Base-by-base conservation (phyloP, 495 filamentous ascomycete species). In the Aspergillus bertholletiae region DNA sequence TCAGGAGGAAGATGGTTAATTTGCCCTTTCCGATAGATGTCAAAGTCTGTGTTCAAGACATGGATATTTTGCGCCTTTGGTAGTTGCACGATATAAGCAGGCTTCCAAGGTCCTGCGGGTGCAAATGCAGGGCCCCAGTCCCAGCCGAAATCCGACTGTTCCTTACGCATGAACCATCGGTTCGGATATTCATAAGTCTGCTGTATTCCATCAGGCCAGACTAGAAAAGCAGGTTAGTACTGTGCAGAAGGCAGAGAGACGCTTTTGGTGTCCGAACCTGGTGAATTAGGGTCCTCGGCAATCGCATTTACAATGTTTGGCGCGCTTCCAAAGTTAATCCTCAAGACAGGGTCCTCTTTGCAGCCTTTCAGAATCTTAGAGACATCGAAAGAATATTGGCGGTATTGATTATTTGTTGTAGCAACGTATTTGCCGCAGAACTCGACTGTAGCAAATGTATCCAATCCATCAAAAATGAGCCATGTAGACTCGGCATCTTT, bases 81-180 rank as follows among this genome's bases (percentile, higher is more conserved):
- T 7, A 86, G 75, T 52, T 87, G 83, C 13, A 86, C 68, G 3
- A 85, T 56, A 60, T 77, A 84, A 0, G 80, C 84, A 30, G 82
- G 79, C 58, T 80, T 77, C 85, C 84, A 88, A 9, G 83, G 79
- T n/a, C 85, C 85, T 9, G 80, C 82, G 1, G 85, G 84, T 4
- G 81, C 73, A 61, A 88, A 86, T 1, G 81, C 83, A 5, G 85
- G 85, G 6, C 84, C 83, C 84, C 84, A 88, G 55, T 87, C 85
- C 84, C 84, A 88, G 9, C 85, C 85, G 61, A 88, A 87, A 57
- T 88, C 85, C 9, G 76, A 84, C 58, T 88, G 85, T 55, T 88
- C 80, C 63, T 88, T 88, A 30, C 85, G 81, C 40, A 87, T 84
- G 47, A 81, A 87, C 69, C 80, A 77, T 5, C 83, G 75, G 52